phyloP scores from a whole-genome alignment of 108 stramenopile genomes.

The Skeletonema menzelii region DNA sequence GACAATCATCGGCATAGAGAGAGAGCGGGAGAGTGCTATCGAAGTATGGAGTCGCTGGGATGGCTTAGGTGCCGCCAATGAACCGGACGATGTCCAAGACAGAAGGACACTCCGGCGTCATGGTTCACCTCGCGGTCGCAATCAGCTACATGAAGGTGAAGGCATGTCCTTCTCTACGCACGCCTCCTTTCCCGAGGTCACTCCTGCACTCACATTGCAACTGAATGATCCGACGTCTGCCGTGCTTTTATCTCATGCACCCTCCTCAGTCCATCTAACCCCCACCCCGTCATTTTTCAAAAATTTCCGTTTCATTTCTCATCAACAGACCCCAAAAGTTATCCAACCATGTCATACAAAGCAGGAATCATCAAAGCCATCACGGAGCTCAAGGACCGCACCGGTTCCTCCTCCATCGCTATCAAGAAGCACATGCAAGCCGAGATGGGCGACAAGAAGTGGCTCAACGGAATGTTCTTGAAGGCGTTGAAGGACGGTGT shows the following conservation, averaged over 20 bases:
- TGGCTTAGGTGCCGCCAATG: neutral
- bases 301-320: neutral
- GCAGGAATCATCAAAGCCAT: slow-evolving; percentile 58
- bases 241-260: neutral
- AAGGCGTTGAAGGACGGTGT: slow-evolving; percentile 41
- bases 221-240: neutral
- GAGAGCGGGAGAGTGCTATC: neutral
- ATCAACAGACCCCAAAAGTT: neutral
- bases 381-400: slow-evolving; percentile 49
- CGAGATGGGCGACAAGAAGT: slow-evolving; percentile 63
- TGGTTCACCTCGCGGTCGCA: neutral
- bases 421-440: slow-evolving; percentile 59
- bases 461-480: slow-evolving; percentile 59
- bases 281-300: neutral
- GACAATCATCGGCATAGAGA: neutral
- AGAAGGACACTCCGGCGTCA: neutral
- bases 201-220: neutral
- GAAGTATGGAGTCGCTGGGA: neutral
- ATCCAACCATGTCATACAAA: slow-evolving; percentile 66
- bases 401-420: slow-evolving; percentile 43
- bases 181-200: neutral
- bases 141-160: neutral
- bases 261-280: neutral
- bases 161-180: neutral
- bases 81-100: neutral